These are phyloP conservation scores for Colletotrichum tropicicola DNA, from an alignment of 2,329 filamentous ascomycete genomes.

Conservation along the genomic window DNA sequence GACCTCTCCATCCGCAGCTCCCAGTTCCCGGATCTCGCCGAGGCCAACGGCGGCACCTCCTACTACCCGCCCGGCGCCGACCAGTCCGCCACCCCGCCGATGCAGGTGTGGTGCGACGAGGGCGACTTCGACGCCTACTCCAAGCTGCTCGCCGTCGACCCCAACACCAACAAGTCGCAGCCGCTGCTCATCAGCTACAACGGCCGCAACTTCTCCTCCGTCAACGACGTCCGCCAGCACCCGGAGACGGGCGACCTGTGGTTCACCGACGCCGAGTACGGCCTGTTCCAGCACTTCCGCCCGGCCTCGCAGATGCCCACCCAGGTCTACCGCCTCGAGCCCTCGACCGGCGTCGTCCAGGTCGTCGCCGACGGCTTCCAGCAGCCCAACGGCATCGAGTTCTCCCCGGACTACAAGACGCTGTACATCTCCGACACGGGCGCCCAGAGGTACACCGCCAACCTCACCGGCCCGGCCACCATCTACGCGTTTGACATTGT, in stretches of 20 bases:
- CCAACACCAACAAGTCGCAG: slow-evolving; percentile 33
- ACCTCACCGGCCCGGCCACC: slow-evolving; percentile 14
- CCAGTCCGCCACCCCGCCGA: slow-evolving; percentile 28
- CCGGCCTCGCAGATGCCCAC: slow-evolving; percentile 51
- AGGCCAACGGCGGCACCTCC: slow-evolving; percentile 34
- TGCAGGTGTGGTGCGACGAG: slow-evolving; percentile 33
- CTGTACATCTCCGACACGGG: slow-evolving; percentile 57
- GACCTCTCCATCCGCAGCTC: slow-evolving; percentile 31
- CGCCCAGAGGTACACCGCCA: background rate
- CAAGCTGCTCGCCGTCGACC: slow-evolving; percentile 28
- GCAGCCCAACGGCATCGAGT: slow-evolving; percentile 54
- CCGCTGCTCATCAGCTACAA: slow-evolving; percentile 21
- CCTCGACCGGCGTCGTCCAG: slow-evolving; percentile 46
- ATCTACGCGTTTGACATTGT: slow-evolving; percentile 29
- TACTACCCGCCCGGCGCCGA: slow-evolving; percentile 33
- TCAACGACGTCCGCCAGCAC: slow-evolving; percentile 57
- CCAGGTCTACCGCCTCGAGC: slow-evolving; percentile 58
- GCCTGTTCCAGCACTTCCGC: slow-evolving; percentile 55
- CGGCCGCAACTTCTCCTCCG: slow-evolving; percentile 51
- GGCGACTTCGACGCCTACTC: slow-evolving; percentile 22
- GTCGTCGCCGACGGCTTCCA: slow-evolving; percentile 58
- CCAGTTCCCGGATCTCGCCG: slow-evolving; percentile 32
- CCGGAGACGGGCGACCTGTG: slow-evolving; percentile 52
- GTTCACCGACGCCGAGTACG: slow-evolving; percentile 61
- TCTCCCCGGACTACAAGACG: slow-evolving; percentile 53